phyloP scores from a whole-genome alignment of 306 rosid species.

The Styphnolobium japonicum region DNA sequence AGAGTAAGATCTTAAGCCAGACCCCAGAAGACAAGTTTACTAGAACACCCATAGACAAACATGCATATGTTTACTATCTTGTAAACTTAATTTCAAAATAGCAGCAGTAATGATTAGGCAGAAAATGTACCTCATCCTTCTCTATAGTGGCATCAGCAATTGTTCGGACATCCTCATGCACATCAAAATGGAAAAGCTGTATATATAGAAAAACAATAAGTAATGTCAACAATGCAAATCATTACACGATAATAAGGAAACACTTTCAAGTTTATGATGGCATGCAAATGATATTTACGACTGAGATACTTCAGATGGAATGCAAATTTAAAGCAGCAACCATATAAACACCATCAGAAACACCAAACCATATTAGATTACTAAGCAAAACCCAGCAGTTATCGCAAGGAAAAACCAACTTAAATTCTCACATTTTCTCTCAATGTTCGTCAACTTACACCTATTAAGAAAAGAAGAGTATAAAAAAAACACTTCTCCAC shows the following conservation, averaged over 20 bases:
- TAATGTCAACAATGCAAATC: conserved; percentile 9
- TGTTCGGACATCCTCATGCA: conserved; percentile 92
- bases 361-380: not conserved
- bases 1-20: not conserved
- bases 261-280: not conserved
- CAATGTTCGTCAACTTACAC: not conserved
- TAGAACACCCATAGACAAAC: not conserved
- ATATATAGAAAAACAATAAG: conserved; percentile 4
- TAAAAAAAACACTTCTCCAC: not conserved
- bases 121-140: conserved; percentile 82
- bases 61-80: not conserved
- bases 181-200: conserved; percentile 96
- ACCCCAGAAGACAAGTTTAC: not conserved
- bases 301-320: not conserved
- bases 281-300: not conserved
- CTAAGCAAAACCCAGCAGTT: not conserved
- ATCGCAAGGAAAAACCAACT: not conserved
- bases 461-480: not conserved
- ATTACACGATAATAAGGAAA: not conserved
- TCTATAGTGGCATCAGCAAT: conserved; percentile 95
- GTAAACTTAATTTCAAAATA: not conserved
- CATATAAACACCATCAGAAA: not conserved
- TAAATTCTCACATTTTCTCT: not conserved
- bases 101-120: not conserved
- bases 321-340: not conserved